A percentile compares a stretch with the other conserved stretches of the same genome.
Evolutionary conservation across 805 yeast species (phyloP).

Genomic region (Kluyveromyces siamensis): DNA sequence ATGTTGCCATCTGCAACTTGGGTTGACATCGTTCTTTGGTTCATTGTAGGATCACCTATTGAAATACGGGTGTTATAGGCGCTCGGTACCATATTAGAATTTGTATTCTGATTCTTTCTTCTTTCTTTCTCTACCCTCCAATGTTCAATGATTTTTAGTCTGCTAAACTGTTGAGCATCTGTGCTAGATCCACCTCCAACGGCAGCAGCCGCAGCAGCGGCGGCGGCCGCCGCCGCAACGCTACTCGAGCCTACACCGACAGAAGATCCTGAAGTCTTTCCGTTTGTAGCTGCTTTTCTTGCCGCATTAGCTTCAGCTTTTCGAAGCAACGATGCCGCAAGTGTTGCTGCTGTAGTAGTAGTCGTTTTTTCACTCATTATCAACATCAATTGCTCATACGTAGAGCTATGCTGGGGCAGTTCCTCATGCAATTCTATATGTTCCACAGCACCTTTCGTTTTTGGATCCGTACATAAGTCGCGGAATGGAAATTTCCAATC

Average conservation of each 20-base stretch:
- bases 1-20: conserved; percentile 21
- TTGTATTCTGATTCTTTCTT: conserved; percentile 35
- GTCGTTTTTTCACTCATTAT: conserved; percentile 43
- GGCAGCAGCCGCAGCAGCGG: conserved; percentile 34
- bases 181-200: conserved; percentile 25
- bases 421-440: conserved; percentile 55
- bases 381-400: conserved; percentile 86
- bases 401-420: conserved; percentile 64
- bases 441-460: conserved; percentile 34
- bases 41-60: conserved; percentile 21
- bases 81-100: conserved; percentile 17
- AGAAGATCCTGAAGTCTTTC: conserved; percentile 5
- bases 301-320: conserved; percentile 13
- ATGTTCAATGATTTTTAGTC: conserved; percentile 83
- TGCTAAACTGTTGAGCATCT: conserved; percentile 59
- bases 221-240: conserved; percentile 26
- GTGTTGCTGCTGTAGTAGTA: conserved; percentile 32
- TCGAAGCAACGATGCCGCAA: conserved; percentile 29
- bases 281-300: conserved; percentile 10
- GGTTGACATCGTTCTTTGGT: conserved; percentile 24
- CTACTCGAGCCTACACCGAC: conserved; percentile 5
- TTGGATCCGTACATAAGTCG: conserved; percentile 29
- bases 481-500: conserved; percentile 32
- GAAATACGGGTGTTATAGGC: conserved; percentile 26
- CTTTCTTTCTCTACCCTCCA: conserved; percentile 61